A percentile compares a stretch with the other conserved stretches of the same genome.
phyloP scores from a whole-genome alignment of 768 basidiomycete genomes.

The Mycena capillaripes region DNA sequence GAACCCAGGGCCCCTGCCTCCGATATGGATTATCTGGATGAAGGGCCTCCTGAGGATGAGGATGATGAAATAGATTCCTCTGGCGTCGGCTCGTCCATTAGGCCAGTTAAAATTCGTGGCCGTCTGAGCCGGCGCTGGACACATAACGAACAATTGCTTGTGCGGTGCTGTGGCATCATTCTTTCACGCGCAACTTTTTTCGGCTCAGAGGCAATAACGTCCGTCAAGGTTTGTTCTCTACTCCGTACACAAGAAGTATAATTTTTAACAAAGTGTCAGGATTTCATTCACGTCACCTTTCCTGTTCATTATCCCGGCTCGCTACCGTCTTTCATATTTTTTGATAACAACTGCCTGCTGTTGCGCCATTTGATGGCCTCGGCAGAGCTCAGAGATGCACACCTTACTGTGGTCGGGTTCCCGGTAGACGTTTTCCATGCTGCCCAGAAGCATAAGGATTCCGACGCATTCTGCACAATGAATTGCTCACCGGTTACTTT shows the following conservation, averaged over 20 bases:
- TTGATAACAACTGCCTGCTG: neutral
- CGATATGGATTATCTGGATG: constrained; percentile 13
- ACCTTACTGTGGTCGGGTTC: neutral
- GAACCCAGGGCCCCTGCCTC: neutral
- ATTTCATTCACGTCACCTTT: constrained; percentile 17
- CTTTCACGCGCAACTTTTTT: constrained; percentile 15
- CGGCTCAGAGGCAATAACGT: constrained; percentile 4
- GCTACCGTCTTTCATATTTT: constrained; percentile 7
- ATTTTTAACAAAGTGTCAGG: neutral
- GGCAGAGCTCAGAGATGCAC: neutral
- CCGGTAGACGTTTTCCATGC: constrained; percentile 11
- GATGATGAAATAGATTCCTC: neutral
- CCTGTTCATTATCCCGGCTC: constrained; percentile 14
- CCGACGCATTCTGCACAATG: constrained; percentile 6
- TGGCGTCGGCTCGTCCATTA: too few species aligned
- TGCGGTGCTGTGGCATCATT: constrained; percentile 11
- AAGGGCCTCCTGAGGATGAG: constrained; percentile 2
- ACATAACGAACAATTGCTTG: constrained; percentile 18
- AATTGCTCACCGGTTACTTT: constrained; percentile 12
- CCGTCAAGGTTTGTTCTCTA: neutral
- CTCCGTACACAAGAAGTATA: neutral
- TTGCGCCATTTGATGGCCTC: neutral
- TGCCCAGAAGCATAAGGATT: constrained; percentile 7
- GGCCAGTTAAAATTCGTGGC: neutral
- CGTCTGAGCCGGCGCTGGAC: constrained; percentile 17